Evolutionary conservation across 2,329 filamentous ascomycete genomes (phyloP).

Genomic region (Ascochyta pisi): DNA sequence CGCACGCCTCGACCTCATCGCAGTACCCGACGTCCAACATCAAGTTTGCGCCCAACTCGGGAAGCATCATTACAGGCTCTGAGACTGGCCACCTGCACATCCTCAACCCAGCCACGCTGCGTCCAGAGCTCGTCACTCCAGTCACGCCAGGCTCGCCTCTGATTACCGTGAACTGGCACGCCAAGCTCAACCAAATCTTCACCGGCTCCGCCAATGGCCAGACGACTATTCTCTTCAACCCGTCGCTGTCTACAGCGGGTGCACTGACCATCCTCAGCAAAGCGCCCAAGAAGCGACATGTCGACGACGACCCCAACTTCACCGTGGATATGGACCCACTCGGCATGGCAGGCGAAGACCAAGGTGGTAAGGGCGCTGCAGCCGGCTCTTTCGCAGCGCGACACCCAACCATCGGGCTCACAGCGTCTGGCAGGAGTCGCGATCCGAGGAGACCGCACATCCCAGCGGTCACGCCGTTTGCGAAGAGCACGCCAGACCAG

Average conservation of each 20-base stretch:
- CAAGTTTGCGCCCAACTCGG: slow-evolving; percentile 82
- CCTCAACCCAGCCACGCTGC: slow-evolving; percentile 88
- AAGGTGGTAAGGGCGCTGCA: slow-evolving; percentile 60
- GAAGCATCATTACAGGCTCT: slow-evolving; percentile 88
- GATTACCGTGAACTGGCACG: slow-evolving; percentile 88
- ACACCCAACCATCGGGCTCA: slow-evolving; percentile 75
- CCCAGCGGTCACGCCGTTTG: slow-evolving; percentile 85
- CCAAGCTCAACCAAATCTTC: slow-evolving; percentile 93
- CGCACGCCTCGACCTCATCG: slow-evolving; percentile 81
- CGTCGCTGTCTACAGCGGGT: slow-evolving; percentile 78
- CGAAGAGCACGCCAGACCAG: slow-evolving; percentile 87
- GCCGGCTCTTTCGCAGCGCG: slow-evolving; percentile 61
- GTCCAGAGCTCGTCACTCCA: slow-evolving; percentile 81
- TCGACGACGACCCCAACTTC: slow-evolving; percentile 88
- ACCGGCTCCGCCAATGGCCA: slow-evolving; percentile 92
- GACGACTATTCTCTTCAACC: slow-evolving; percentile 89
- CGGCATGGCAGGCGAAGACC: slow-evolving; percentile 79
- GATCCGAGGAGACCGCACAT: slow-evolving; percentile 88
- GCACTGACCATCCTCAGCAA: slow-evolving; percentile 90
- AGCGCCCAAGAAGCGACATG: slow-evolving; percentile 90
- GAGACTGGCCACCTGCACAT: slow-evolving; percentile 87
- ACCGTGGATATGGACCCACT: slow-evolving; percentile 76
- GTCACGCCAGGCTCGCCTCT: slow-evolving; percentile 86
- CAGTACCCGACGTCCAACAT: slow-evolving; percentile 88
- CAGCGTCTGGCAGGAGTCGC: slow-evolving; percentile 75